Evolutionary conservation across 306 rosid genomes (phyloP).

Genomic region (Begonia fuchsioides): DNA sequence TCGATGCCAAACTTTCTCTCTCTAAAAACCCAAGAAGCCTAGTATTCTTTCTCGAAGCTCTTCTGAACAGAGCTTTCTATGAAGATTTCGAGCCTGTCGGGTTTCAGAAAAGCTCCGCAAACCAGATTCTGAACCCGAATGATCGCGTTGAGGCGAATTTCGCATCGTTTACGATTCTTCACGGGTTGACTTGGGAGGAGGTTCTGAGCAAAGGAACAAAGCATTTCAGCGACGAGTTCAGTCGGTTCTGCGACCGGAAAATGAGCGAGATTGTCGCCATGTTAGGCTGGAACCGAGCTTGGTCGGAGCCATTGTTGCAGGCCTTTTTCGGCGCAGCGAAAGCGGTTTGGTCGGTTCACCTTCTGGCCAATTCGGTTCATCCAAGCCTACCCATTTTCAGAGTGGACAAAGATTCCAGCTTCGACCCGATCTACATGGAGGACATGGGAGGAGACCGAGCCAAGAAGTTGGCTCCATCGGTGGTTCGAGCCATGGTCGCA

Average conservation of each 20-base stretch:
- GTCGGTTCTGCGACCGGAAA: conserved; percentile 80
- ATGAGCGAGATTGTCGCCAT: conserved; percentile 87
- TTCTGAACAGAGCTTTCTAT: conserved; percentile 49
- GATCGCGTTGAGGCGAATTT: conserved; percentile 46
- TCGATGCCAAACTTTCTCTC: conserved; percentile 41
- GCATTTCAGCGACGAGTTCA: conserved; percentile 89
- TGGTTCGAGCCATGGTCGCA: conserved; percentile 69
- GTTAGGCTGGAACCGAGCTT: conserved; percentile 91
- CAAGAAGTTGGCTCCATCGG: conserved; percentile 31
- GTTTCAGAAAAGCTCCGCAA: conserved; percentile 43
- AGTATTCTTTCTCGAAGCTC: conserved; percentile 55
- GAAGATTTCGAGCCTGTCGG: conserved; percentile 78
- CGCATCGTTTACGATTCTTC: conserved; percentile 33
- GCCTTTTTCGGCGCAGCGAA: conserved; percentile 82
- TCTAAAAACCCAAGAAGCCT: conserved; percentile 50
- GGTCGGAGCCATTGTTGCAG: conserved; percentile 86
- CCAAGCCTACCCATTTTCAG: conserved; percentile 58
- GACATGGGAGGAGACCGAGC: conserved; percentile 67
- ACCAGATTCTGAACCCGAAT: conserved; percentile 40
- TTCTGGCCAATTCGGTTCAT: conserved; percentile 67
- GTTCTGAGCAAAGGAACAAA: conserved; percentile 75
- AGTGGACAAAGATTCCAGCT: conserved; percentile 42
- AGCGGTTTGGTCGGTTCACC: conserved; percentile 78
- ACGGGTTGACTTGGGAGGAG: conserved; percentile 73
- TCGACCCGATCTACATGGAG: conserved; percentile 81